phyloP scores from a whole-genome alignment of 2,329 filamentous ascomycete species.

The Parastagonospora nodorum region DNA sequence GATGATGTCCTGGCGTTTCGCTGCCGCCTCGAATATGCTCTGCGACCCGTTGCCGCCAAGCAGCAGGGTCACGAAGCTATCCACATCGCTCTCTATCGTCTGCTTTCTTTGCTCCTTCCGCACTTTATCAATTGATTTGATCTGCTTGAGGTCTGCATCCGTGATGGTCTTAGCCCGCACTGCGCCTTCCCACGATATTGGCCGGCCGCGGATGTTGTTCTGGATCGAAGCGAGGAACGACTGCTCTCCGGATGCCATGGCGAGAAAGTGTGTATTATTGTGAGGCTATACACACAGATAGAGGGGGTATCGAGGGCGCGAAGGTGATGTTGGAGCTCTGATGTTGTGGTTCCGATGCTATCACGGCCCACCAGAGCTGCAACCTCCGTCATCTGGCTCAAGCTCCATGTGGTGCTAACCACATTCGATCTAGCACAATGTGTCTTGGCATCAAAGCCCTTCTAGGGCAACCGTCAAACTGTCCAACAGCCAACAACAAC shows the following conservation, averaged over 20 bases:
- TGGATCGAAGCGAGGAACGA: constrained; percentile 87
- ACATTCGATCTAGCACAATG: background rate
- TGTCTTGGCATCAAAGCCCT: constrained; percentile 37
- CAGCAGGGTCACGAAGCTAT: constrained; percentile 80
- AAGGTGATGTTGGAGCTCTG: constrained; percentile 25
- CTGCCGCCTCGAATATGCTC: constrained; percentile 80
- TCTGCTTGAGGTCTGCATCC: constrained; percentile 91
- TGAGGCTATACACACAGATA: background rate
- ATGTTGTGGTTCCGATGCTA: constrained; percentile 37
- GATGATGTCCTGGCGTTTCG: constrained; percentile 85
- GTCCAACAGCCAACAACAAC: constrained; percentile 1
- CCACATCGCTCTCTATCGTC: constrained; percentile 77
- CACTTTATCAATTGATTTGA: constrained; percentile 95
- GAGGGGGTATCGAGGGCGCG: background rate
- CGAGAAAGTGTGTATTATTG: constrained; percentile 8
- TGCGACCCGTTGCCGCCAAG: constrained; percentile 68
- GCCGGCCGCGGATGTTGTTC: constrained; percentile 94
- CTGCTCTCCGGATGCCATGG: constrained; percentile 89
- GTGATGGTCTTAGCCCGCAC: constrained; percentile 92
- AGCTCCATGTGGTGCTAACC: constrained; percentile 10
- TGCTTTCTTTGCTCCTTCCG: constrained; percentile 88
- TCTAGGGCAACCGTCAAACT: constrained; percentile 24
- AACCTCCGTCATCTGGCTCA: constrained; percentile 39
- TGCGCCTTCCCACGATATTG: constrained; percentile 97
- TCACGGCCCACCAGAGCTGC: constrained; percentile 37